Evolutionary conservation across 2,329 filamentous ascomycete genomes (phyloP).

Genomic region (Colletotrichum sublineola): DNA sequence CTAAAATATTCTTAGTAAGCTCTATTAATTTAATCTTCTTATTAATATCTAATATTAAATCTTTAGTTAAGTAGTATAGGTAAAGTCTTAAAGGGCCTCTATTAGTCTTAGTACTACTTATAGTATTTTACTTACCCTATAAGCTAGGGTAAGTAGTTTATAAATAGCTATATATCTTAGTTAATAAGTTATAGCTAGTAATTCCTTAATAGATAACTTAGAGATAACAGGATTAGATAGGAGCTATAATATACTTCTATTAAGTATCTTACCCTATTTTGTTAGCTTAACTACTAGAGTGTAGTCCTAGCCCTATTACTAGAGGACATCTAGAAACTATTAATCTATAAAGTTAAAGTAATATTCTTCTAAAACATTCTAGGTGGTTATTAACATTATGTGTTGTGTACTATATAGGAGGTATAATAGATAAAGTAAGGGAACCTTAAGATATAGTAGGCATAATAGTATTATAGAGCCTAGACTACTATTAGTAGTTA

Average conservation of each 20-base stretch:
- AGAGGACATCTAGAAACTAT: slow-evolving; percentile 49
- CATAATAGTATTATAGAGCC: too few species aligned
- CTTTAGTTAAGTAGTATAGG: slow-evolving; percentile 48
- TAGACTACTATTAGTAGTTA: not conserved
- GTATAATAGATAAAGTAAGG: slow-evolving; percentile 49
- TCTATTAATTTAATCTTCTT: slow-evolving; percentile 50
- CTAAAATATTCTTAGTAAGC: slow-evolving; percentile 51
- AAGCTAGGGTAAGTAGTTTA: slow-evolving; percentile 47
- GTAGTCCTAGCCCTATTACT: slow-evolving; percentile 50
- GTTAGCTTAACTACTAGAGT: slow-evolving; percentile 54
- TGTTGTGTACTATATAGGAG: slow-evolving; percentile 54
- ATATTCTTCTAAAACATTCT: slow-evolving; percentile 54
- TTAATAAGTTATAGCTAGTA: not conserved
- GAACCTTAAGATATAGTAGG: slow-evolving; percentile 25
- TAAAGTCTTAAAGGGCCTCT: slow-evolving; percentile 47
- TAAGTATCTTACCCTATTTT: slow-evolving; percentile 49
- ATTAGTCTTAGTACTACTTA: slow-evolving; percentile 48
- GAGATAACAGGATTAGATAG: slow-evolving; percentile 43
- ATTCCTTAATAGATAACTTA: slow-evolving; percentile 2
- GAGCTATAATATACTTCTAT: slow-evolving; percentile 45
- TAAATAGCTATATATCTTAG: slow-evolving; percentile 53
- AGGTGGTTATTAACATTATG: slow-evolving; percentile 51
- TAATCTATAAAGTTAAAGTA: slow-evolving; percentile 55
- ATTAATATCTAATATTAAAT: slow-evolving; percentile 48
- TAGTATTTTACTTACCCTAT: slow-evolving; percentile 47